Base-by-base conservation (phyloP, 495 filamentous ascomycete species). In the Aspergillus cristatus region DNA sequence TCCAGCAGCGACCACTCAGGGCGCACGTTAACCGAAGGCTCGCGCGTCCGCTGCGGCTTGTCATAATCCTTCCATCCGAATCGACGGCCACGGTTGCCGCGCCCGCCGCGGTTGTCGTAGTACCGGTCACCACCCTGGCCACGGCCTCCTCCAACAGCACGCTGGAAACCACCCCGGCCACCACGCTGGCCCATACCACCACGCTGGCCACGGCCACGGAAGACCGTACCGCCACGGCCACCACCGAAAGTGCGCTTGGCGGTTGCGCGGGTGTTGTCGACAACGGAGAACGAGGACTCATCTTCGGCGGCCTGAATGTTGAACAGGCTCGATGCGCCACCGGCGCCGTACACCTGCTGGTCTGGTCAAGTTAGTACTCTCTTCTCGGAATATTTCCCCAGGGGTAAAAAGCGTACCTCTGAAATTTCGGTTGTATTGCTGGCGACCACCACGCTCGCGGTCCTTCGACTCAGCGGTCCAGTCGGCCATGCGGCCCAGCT, bases 51-150 rank as follows among this genome's bases (percentile, higher is more conserved):
- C 64, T 91, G 79, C 25, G 91, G 91, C 77, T 97, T 98, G 67
- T 98, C 91, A 56, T 87, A 95, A 57, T 98, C 91, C 62, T 90
- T 95, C 89, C 91, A 97, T 54, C 91, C 93, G 55, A 95, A 96
- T 32, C 93, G 76, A 43, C 91, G 79, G 24, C 86, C 86, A 45
- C 75, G 65, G 25, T 66, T 56, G 48, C 71, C 68, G 42, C 72
- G 58, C 29, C 76, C 72, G 13, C 64, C 68, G 13, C 50, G 36
- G 28, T 76, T 63, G 36, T 83, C 79, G 50, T 82, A 81, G 48
- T 72, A 71, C 38, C 78, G 75, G 38, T 82, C 79, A 42, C 74
- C 69, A 40, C 55, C 59, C 42, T 75, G 66, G 30, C 68, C 72
- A 44, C 83, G 75, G 17, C 85, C 81, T 26, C 76, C 84, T 38